phyloP scores from a whole-genome alignment of 73 alveolate species.

The Durusdinium trenchii region DNA sequence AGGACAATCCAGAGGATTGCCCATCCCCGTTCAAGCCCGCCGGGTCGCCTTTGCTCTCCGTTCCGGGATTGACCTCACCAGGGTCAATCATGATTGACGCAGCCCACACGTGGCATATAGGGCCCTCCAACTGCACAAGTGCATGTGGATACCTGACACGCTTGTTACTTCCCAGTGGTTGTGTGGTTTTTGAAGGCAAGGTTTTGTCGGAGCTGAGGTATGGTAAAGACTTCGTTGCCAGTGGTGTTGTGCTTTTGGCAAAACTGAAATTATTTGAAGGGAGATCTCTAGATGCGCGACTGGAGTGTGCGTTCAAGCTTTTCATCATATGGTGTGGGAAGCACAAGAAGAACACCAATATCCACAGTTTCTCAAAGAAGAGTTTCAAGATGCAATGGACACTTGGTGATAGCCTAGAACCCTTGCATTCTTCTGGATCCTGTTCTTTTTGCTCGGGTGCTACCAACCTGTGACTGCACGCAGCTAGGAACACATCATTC shows the following conservation, averaged over 20 bases:
- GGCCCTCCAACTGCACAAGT: not conserved
- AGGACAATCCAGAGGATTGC: not conserved
- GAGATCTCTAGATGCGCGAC: not conserved
- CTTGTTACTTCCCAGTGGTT: not conserved
- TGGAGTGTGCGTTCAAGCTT: not conserved
- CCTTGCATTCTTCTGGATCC: not conserved
- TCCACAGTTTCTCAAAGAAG: not conserved
- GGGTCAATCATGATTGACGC: not conserved
- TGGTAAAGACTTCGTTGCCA: not conserved
- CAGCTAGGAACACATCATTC: not conserved
- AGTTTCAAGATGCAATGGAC: conserved; percentile 1
- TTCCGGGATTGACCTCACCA: not conserved
- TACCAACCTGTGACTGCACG: too few species aligned
- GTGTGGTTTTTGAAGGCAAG: not conserved
- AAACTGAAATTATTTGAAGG: not conserved
- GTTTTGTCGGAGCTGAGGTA: not conserved
- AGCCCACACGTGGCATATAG: conserved; percentile 51
- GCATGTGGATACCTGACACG: not conserved
- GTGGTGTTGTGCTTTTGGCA: not conserved
- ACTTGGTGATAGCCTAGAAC: not conserved
- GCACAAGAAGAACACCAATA: not conserved
- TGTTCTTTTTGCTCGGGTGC: too few species aligned
- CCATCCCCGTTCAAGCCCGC: not conserved
- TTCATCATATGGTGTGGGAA: not conserved
- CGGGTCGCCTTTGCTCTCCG: not conserved